Evolutionary conservation across 208 protist genomes (phyloP).

Genomic region (Herpetomonas tarakana): DNA sequence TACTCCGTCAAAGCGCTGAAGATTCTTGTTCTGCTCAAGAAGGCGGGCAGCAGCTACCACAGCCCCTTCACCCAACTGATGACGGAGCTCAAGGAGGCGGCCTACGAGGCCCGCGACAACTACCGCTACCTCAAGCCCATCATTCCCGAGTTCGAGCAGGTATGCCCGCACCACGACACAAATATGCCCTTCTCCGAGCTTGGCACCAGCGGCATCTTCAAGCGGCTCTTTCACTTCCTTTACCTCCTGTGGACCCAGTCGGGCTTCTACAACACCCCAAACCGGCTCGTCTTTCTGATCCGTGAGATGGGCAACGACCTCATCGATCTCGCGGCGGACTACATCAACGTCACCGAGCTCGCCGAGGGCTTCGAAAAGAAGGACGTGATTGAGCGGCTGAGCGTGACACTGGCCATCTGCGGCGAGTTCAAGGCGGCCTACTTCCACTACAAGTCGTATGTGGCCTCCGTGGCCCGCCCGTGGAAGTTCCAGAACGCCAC

Average conservation of each 20-base stretch:
- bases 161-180: conserved; percentile 45
- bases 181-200: conserved; percentile 81
- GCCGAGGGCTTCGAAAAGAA: conserved; percentile 92
- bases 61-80: conserved; percentile 85
- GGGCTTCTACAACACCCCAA: conserved; percentile 92
- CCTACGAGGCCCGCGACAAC: conserved; percentile 88
- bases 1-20: conserved; percentile 89
- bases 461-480: conserved; percentile 65
- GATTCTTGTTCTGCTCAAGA: conserved; percentile 92
- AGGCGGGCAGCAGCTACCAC: conserved; percentile 89
- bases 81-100: conserved; percentile 80
- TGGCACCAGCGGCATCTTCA: conserved; percentile 74
- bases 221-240: conserved; percentile 91
- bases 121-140: conserved; percentile 91
- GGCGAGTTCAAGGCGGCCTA: conserved; percentile 93
- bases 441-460: conserved; percentile 94
- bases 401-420: conserved; percentile 81
- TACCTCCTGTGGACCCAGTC: conserved; percentile 94
- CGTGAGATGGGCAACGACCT: conserved; percentile 95
- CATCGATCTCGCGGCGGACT: conserved; percentile 87
- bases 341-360: conserved; percentile 90
- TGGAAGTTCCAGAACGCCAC: conserved; percentile 95
- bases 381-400: conserved; percentile 91
- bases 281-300: conserved; percentile 92
- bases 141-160: conserved; percentile 79